Base-by-base conservation (phyloP, 768 basidiomycete genomes). In the Chalciporus pseudorubinellus region DNA sequence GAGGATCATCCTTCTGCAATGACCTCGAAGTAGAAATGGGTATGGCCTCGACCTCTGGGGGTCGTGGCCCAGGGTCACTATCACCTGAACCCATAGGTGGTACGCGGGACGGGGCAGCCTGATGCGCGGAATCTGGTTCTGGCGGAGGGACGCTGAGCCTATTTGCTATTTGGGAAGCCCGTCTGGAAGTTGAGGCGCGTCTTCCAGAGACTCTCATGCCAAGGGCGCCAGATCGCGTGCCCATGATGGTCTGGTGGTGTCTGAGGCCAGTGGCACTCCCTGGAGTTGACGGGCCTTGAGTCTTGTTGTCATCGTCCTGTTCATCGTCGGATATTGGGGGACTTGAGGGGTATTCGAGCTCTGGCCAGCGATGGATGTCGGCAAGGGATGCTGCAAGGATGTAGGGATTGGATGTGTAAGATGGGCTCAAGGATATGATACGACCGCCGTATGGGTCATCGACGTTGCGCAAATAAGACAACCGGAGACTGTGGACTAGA, bases 181-280 rank as follows among this genome's bases (percentile, higher is more conserved):
- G 76, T 51, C 79, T 79, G 9, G 82, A 79, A 1, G 74, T 71
- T 2, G 81, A 81, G 0, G 63, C 69, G 14, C 84, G 73, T 58
- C 84, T 83, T 1, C 83, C 92, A 22, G 79, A 72, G 3, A 92
- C 85, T 20, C 93, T 77, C 70, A 95, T 77, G 0, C 94, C 94
- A 1, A 87, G 64, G 0, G 79, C 89, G 4, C 89, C 90, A 0
- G 81, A 77, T 21, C 82, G 77, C 11, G 73, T 73, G 4, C 84
- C 91, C 78, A 94, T 85, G 62, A 97, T 95, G 3, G 95, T 97
- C 61, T 87, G 84, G 6, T 91, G 89, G 68, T 95, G 87, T 63
- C 87, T 89, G 57, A 97, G 76, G 13, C 79, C 62, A 11, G 75
- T 68, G 57, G 81, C 64, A 61, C 85, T 67, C 68, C 81, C 68